Evolutionary conservation across 371 early-diverging fungal genomes (phyloP).

Genomic region (Mortierella sp.): DNA sequence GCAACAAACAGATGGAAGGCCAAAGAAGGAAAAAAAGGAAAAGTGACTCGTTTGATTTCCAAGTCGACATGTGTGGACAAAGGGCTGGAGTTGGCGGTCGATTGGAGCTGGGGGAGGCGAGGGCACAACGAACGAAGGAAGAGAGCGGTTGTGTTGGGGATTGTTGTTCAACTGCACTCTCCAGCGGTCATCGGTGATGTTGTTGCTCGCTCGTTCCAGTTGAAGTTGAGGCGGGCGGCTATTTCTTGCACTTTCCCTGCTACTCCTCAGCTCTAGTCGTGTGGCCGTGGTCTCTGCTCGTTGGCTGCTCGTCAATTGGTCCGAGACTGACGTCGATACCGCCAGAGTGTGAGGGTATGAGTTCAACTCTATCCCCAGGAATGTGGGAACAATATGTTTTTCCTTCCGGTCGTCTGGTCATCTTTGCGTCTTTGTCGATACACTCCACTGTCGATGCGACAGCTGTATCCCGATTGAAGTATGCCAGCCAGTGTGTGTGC

Average conservation of each 20-base stretch:
- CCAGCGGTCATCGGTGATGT: not conserved
- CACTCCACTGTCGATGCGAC: not conserved
- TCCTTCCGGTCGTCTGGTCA: not conserved
- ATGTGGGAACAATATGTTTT: not conserved
- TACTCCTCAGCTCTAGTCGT: not conserved
- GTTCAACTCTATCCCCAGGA: constrained; percentile 14
- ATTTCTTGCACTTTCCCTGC: not conserved
- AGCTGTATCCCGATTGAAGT: not conserved
- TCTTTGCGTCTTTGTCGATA: not conserved
- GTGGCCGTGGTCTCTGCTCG: constrained; percentile 4
- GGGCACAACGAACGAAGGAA: not conserved
- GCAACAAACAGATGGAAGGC: constrained; percentile 22
- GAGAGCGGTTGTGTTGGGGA: not conserved
- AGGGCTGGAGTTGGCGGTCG: too few relatives aligned
- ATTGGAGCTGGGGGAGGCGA: not conserved
- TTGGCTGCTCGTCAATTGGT: not conserved
- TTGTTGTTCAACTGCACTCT: not conserved
- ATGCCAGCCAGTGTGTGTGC: not conserved
- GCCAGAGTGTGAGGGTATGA: not conserved
- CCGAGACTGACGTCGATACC: not conserved
- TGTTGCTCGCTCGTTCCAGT: not conserved
- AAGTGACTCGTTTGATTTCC: constrained; percentile 12
- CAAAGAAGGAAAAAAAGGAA: constrained; percentile 27
- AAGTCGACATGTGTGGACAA: not conserved
- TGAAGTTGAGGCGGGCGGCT: not conserved